A percentile compares a stretch with the other conserved stretches of the same genome.
phyloP scores from a whole-genome alignment of 495 filamentous ascomycete species.

The Hypoxylon lenormandii region DNA sequence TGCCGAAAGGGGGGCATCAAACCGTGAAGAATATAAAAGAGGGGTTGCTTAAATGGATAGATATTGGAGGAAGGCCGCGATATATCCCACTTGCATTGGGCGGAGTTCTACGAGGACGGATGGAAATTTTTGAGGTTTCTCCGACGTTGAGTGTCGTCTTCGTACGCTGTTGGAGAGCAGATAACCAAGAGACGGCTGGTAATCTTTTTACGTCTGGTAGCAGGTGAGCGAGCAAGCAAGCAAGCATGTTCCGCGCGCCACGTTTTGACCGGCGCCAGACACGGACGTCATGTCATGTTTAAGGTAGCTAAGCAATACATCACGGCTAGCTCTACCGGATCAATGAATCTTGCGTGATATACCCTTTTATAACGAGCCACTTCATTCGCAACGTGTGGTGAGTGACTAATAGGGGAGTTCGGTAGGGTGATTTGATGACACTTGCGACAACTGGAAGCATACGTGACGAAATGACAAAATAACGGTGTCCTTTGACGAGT shows the following conservation, averaged over 20 bases:
- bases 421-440: no score
- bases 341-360: constrained; percentile 22
- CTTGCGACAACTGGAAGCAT: no score
- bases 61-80: constrained; percentile 25
- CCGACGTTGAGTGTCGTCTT: background rate
- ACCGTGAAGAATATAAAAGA: background rate
- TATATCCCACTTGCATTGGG: constrained; percentile 47
- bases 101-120: constrained; percentile 35
- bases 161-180: background rate
- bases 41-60: constrained; percentile 34
- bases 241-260: constrained; percentile 9
- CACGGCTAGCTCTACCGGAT: constrained; percentile 11
- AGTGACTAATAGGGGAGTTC: no score
- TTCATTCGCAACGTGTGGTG: no score
- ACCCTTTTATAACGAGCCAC: background rate
- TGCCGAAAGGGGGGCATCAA: background rate
- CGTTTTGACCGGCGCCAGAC: no score
- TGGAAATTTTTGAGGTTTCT: constrained; percentile 1
- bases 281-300: no score
- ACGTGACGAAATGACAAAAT: no score
- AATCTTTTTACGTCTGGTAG: background rate
- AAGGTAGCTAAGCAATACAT: background rate
- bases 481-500: no score
- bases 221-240: constrained; percentile 4
- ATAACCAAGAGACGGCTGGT: background rate